These are phyloP conservation scores for Tuber aestivum DNA, from an alignment of 495 filamentous ascomycete species.

Conservation along the genomic window DNA sequence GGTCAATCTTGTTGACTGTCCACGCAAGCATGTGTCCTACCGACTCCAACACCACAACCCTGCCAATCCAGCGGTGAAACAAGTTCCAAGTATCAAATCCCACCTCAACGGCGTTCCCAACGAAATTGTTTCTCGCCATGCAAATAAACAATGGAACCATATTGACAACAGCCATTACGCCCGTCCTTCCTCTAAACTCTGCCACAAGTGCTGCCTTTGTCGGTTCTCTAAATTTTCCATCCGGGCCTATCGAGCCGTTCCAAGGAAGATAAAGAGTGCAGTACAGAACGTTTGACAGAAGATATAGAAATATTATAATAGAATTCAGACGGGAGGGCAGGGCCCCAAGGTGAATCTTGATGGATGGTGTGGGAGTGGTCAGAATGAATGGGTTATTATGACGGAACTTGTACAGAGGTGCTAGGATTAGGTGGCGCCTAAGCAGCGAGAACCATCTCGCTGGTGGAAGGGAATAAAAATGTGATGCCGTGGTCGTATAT, in stretches of 20 bases:
- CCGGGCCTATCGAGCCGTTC: slow-evolving; percentile 34
- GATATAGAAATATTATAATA: slow-evolving; percentile 60
- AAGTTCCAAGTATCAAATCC: slow-evolving; percentile 72
- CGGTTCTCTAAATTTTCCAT: slow-evolving; percentile 44
- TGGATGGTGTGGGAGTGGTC: slow-evolving; percentile 51
- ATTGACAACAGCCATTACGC: slow-evolving; percentile 69
- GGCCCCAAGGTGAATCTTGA: slow-evolving; percentile 67
- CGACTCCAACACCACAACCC: slow-evolving; percentile 62
- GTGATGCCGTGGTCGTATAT: slow-evolving; percentile 25
- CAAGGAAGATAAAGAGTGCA: slow-evolving; percentile 59
- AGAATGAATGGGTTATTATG: slow-evolving; percentile 83
- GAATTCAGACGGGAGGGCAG: slow-evolving; percentile 79
- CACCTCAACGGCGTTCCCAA: slow-evolving; percentile 48
- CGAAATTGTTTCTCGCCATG: slow-evolving; percentile 63
- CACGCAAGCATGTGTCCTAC: slow-evolving; percentile 60
- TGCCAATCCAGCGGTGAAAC: slow-evolving; percentile 71
- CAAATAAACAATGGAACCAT: slow-evolving; percentile 68
- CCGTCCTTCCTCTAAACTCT: slow-evolving; percentile 67
- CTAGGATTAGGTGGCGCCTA: slow-evolving; percentile 76
- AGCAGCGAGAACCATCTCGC: slow-evolving; percentile 51
- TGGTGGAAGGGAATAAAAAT: slow-evolving; percentile 33
- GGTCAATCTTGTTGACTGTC: slow-evolving; percentile 62
- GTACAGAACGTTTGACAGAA: slow-evolving; percentile 60
- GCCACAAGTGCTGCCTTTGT: slow-evolving; percentile 48
- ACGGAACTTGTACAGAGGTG: slow-evolving; percentile 70